These are phyloP conservation scores for Cicer bijugum DNA, from an alignment of 306 rosid genomes.

Conservation along the genomic window DNA sequence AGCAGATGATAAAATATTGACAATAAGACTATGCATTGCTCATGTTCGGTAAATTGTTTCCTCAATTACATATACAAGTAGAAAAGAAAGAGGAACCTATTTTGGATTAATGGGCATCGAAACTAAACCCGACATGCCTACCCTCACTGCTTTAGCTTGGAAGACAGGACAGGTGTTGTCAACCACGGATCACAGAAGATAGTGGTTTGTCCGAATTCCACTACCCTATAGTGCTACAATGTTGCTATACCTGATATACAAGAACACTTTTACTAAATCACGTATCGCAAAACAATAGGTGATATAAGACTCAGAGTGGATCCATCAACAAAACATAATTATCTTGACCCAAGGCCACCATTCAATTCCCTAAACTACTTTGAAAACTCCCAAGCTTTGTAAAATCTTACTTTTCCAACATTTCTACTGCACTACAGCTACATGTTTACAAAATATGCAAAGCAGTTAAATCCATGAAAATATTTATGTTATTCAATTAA, in stretches of 20 bases:
- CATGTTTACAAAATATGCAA: not conserved
- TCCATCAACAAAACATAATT: slow-evolving; percentile 11
- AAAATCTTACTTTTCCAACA: slow-evolving; percentile 9
- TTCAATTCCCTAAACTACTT: slow-evolving; percentile 21
- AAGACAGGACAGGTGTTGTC: not conserved
- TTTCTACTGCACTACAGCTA: not conserved
- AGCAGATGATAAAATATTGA: not conserved
- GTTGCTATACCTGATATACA: too few relatives aligned
- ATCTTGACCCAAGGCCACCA: not conserved
- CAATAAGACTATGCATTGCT: not conserved
- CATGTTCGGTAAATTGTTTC: slow-evolving; percentile 5
- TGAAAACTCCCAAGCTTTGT: slow-evolving; percentile 24
- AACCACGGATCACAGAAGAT: too few relatives aligned
- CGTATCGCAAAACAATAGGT: too few relatives aligned
- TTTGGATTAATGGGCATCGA: not conserved
- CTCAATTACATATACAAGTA: not conserved
- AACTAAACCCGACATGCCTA: not conserved
- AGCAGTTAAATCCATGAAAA: not conserved
- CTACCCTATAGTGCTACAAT: too few relatives aligned
- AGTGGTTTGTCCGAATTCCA: too few relatives aligned
- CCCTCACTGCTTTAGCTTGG: not conserved
- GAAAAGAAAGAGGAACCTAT: not conserved
- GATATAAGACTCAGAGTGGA: not conserved
- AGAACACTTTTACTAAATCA: too few relatives aligned
- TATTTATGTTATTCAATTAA: not conserved